phyloP scores from a whole-genome alignment of 2,329 filamentous ascomycete species.

The Lecanicillium sp. region DNA sequence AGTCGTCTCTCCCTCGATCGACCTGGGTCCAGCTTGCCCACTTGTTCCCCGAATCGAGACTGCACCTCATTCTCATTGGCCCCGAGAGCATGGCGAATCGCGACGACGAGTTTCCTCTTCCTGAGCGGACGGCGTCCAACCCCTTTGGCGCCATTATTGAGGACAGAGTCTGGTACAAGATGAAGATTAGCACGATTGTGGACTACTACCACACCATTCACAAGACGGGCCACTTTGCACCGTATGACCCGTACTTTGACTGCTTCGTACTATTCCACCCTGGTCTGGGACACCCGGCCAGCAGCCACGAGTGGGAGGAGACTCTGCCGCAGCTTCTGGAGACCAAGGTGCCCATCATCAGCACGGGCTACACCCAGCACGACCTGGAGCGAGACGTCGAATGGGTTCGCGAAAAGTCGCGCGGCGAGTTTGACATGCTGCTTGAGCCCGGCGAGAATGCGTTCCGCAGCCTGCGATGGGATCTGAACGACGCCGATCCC shows the following conservation, averaged over 20 bases:
- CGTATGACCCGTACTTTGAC: conserved; percentile 97
- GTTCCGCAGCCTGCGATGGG: conserved; percentile 93
- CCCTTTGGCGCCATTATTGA: conserved; percentile 93
- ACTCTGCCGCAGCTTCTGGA: conserved; percentile 85
- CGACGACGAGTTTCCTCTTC: conserved; percentile 85
- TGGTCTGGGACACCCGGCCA: conserved; percentile 87
- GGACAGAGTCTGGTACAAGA: conserved; percentile 74
- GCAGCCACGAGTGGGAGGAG: conserved; percentile 87
- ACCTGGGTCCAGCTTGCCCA: conserved; percentile 93
- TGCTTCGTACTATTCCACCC: conserved; percentile 97
- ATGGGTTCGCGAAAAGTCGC: conserved; percentile 79
- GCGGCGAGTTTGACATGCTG: conserved; percentile 85
- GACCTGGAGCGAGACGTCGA: conserved; percentile 91
- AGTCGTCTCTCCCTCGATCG: conserved; percentile 88
- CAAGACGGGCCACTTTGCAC: conserved; percentile 80
- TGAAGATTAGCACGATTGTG: conserved; percentile 97
- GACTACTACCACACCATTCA: conserved; percentile 98
- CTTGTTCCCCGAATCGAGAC: conserved; percentile 83
- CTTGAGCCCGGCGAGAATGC: conserved; percentile 88
- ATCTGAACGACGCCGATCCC: conserved; percentile 90
- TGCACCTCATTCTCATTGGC: conserved; percentile 91
- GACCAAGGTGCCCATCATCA: conserved; percentile 91
- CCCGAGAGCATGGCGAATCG: conserved; percentile 94
- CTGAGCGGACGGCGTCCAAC: conserved; percentile 74
- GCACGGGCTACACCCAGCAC: conserved; percentile 90